These are phyloP conservation scores for Clavaria fumosa DNA, from an alignment of 768 basidiomycete genomes.

Conservation along the genomic window DNA sequence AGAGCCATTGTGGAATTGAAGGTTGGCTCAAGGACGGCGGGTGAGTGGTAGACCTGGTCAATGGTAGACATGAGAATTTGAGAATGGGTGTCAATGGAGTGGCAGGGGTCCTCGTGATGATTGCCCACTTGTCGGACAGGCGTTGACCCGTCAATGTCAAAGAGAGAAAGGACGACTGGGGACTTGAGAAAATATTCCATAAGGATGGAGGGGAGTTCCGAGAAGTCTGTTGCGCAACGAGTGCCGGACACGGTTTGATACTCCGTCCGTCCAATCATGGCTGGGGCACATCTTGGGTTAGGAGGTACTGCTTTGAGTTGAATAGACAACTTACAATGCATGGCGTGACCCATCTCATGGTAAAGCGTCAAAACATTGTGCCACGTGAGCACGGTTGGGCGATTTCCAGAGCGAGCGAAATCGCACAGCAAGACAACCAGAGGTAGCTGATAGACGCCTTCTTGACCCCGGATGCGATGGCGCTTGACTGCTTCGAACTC, in stretches of 20 bases:
- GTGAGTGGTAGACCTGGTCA: constrained; percentile 85
- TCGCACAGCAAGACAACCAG: constrained; percentile 86
- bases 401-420: constrained; percentile 51
- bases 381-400: constrained; percentile 72
- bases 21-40: constrained; percentile 30
- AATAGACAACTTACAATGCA: constrained; percentile 69
- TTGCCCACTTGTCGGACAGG: constrained; percentile 35
- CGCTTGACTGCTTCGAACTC: constrained; percentile 52
- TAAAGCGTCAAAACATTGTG: constrained; percentile 88
- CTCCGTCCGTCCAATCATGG: constrained; percentile 95
- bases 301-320: constrained; percentile 2
- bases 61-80: constrained; percentile 82
- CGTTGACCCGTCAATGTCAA: constrained; percentile 38
- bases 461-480: constrained; percentile 40
- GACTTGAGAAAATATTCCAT: constrained; percentile 98
- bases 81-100: constrained; percentile 75
- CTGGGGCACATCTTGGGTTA: constrained; percentile 24
- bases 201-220: constrained; percentile 92
- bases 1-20: constrained; percentile 68
- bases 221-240: constrained; percentile 95
- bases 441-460: constrained; percentile 74
- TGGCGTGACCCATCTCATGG: constrained; percentile 99
- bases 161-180: constrained; percentile 65
- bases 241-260: constrained; percentile 98
- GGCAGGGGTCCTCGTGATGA: constrained; percentile 61